Conservation (phyloP, 192 early-diverging fungal species). For the Gaertneriomyces sp. region DNA sequence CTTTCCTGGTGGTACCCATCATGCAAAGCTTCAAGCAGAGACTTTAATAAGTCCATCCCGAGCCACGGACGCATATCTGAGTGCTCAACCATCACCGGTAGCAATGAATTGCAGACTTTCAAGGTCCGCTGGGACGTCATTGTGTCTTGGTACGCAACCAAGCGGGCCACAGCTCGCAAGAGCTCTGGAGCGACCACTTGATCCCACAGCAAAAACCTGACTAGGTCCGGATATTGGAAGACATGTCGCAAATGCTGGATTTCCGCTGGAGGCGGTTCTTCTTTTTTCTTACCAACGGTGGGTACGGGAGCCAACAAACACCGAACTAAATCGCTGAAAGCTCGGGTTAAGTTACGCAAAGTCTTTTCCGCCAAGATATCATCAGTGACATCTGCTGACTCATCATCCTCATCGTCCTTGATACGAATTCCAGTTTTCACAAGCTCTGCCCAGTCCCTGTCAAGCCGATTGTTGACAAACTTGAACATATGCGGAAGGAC, state of each 20-base stretch:
- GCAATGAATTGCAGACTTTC: slow-evolving; percentile 1
- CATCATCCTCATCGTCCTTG: slow-evolving; percentile 32
- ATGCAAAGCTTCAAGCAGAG: slow-evolving; percentile 32
- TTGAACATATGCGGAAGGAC: slow-evolving; percentile 21
- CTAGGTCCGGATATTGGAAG: slow-evolving; percentile 25
- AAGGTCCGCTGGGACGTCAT: neutral
- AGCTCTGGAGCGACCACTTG: slow-evolving; percentile 10
- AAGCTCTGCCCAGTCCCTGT: slow-evolving; percentile 29
- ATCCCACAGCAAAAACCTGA: slow-evolving; percentile 24
- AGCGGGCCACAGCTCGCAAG: slow-evolving; percentile 5
- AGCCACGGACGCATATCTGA: slow-evolving; percentile 21
- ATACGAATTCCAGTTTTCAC: slow-evolving; percentile 9
- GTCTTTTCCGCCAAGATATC: slow-evolving; percentile 36
- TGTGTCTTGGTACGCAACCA: slow-evolving; percentile 27
- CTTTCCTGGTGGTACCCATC: slow-evolving; percentile 35
- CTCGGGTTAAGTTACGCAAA: slow-evolving; percentile 34
- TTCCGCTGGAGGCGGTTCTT: neutral
- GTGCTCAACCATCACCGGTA: slow-evolving; percentile 7
- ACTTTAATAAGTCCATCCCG: slow-evolving; percentile 17
- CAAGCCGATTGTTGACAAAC: slow-evolving; percentile 23
- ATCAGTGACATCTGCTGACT: slow-evolving; percentile 25
- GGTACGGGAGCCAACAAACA: slow-evolving; percentile 18
- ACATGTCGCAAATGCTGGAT: neutral
- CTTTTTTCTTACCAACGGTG: slow-evolving; percentile 3
- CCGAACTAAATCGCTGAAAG: slow-evolving; percentile 28